Evolutionary conservation across 2,329 filamentous ascomycete genomes (phyloP).

Genomic region (Tolypocladium ovalisporum): DNA sequence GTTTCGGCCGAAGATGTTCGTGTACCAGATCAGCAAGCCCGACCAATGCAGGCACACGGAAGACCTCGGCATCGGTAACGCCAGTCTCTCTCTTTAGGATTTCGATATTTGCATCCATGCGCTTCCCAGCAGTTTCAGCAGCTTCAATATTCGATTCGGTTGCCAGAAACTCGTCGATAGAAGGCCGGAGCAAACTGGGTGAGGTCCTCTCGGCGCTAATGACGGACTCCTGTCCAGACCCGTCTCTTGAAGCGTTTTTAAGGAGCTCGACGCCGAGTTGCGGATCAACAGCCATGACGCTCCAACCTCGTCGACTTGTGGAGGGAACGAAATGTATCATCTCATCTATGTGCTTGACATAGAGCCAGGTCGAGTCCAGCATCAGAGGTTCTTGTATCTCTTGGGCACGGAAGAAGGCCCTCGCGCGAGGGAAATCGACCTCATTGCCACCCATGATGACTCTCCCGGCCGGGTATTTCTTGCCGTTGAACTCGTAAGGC

Average conservation of each 20-base stretch:
- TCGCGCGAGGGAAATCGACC: not conserved
- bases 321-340: conserved; percentile 15
- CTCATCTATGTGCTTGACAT: conserved; percentile 14
- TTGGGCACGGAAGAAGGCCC: conserved; percentile 17
- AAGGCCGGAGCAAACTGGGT: no score
- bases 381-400: conserved; percentile 21
- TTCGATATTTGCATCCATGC: conserved; percentile 9
- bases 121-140: not conserved
- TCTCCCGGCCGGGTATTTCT: conserved; percentile 10
- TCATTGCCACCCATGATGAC: conserved; percentile 9
- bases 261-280: conserved; percentile 11
- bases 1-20: not conserved
- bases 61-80: conserved; percentile 8
- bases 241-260: conserved; percentile 3
- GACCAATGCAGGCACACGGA: conserved; percentile 8
- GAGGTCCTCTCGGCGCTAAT: not conserved
- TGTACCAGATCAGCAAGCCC: conserved; percentile 2
- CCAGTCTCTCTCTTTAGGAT: conserved; percentile 10
- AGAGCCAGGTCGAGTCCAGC: conserved; percentile 15
- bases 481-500: conserved; percentile 13
- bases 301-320: conserved; percentile 13
- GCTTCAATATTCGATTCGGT: not conserved
- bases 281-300: conserved; percentile 10
- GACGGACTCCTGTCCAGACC: not conserved
- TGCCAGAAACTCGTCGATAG: not conserved